Evolutionary conservation across 768 basidiomycete genomes (phyloP).

Genomic region (Lactifluus volemus): DNA sequence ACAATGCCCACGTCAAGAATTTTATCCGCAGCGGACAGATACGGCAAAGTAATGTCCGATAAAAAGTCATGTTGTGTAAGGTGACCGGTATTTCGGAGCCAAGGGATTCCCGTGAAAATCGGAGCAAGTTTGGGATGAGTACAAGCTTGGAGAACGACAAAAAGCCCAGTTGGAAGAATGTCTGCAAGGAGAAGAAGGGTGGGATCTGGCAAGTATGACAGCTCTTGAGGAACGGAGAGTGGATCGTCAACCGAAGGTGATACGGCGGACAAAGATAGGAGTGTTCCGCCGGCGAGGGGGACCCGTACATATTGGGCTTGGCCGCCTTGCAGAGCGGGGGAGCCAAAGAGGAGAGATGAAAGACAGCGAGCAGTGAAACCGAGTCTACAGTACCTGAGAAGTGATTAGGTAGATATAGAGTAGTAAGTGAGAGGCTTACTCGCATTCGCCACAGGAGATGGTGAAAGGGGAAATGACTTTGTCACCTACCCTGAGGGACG

Average conservation of each 20-base stretch:
- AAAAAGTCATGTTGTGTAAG: not conserved
- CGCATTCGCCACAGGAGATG: slow-evolving; percentile 77
- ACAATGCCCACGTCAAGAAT: slow-evolving; percentile 55
- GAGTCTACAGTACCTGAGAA: slow-evolving; percentile 52
- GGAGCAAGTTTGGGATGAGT: slow-evolving; percentile 65
- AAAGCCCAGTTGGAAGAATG: slow-evolving; percentile 73
- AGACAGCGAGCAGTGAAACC: slow-evolving; percentile 69
- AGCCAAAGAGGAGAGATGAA: slow-evolving; percentile 54
- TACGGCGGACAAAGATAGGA: slow-evolving; percentile 45
- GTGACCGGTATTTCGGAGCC: slow-evolving; percentile 34
- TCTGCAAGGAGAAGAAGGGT: slow-evolving; percentile 68
- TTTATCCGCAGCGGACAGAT: slow-evolving; percentile 39
- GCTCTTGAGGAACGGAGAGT: slow-evolving; percentile 1
- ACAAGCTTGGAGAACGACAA: slow-evolving; percentile 63
- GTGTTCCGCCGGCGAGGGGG: slow-evolving; percentile 71
- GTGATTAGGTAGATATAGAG: not conserved
- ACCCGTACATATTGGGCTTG: slow-evolving; percentile 77
- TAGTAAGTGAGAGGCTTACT: slow-evolving; percentile 38
- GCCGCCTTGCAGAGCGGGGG: slow-evolving; percentile 55
- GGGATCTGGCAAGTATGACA: slow-evolving; percentile 42
- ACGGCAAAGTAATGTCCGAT: slow-evolving; percentile 11
- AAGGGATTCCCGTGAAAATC: slow-evolving; percentile 48
- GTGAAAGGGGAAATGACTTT: slow-evolving; percentile 78
- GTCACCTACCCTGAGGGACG: slow-evolving; percentile 58
- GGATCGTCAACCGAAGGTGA: slow-evolving; percentile 6